Evolutionary conservation across 202 grass and related monocot species (phyloP), one percentile per base, ranked within the genome.

Genomic region (Digitaria exilis): DNA sequence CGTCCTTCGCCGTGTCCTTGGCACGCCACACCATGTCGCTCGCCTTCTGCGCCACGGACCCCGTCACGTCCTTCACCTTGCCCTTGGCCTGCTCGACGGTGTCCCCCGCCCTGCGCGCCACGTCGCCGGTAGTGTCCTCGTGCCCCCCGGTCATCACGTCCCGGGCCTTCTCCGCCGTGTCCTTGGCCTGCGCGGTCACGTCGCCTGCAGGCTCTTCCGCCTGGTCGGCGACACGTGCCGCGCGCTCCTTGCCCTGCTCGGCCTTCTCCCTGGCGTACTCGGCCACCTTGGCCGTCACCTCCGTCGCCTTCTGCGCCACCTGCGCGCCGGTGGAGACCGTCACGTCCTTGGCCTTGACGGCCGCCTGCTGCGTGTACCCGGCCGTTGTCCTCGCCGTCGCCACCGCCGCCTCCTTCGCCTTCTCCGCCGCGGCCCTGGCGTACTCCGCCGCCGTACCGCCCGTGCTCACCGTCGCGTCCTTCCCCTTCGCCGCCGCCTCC

Each of bases 191-290:
- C 3, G 45, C 29, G 13, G 43, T 19, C 16, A 49, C 49, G 12
- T 19, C 65, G 12, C 31, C 48, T 2, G 15, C 30, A 4, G 73
- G 77, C 68, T 86, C 85, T 84, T 76, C 90, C 0, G 63, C 84
- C 54, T 66, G 41, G 69, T 81, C 26, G 52, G 19, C 80, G 66
- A 58, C 73, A 14, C 73, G 46, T 0, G 65, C 80, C 0, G 56
- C 72, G 22, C 73, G 61, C 73, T 96, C 93, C 76, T 59, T 77
- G n/a, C 86, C 81, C 50, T 89, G 83, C 77, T 89, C 83, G 1
- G 84, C 84, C 60, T 76, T 84, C 82, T 88, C 92, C 72, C 12
- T 78, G 6, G 82, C 54, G 6, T 84, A 89, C 18, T 68, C 84
- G 19, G 82, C 82, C 31, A 85, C 73, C 30, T 32, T 65, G 15